These are phyloP conservation scores for Physcomitrellopsis africana DNA, from an alignment of 225 moss, liverwort and hornwort species.

Conservation along the genomic window DNA sequence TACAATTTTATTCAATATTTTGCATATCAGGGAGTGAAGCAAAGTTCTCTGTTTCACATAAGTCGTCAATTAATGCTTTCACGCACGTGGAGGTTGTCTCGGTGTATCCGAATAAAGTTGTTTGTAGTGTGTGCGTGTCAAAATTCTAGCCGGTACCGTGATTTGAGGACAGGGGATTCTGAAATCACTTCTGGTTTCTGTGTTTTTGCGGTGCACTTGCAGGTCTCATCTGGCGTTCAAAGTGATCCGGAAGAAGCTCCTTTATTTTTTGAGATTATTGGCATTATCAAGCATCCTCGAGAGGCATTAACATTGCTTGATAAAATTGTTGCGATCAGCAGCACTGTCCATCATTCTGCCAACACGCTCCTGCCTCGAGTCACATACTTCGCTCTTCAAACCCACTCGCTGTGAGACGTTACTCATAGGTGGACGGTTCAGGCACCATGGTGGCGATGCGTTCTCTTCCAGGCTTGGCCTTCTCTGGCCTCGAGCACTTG, in stretches of 20 bases:
- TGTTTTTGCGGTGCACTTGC: neutral
- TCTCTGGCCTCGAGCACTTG: slow-evolving; percentile 29
- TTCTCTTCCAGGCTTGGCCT: slow-evolving; percentile 35
- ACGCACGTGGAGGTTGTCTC: neutral
- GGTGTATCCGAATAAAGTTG: neutral
- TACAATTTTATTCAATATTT: too few relatives aligned
- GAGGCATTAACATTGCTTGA: too few relatives aligned
- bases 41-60: too few relatives aligned
- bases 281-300: too few relatives aligned
- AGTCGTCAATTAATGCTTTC: neutral
- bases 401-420: slow-evolving; percentile 26
- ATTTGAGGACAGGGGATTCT: neutral
- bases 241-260: neutral
- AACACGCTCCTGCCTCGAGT: neutral
- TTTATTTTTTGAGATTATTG: too few relatives aligned
- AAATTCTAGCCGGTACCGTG: neutral
- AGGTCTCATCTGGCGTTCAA: slow-evolving; percentile 21
- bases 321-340: slow-evolving; percentile 1
- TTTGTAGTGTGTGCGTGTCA: neutral
- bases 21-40: too few relatives aligned
- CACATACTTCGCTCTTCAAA: neutral
- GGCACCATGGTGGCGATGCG: slow-evolving; percentile 50
- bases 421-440: neutral
- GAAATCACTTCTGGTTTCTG: neutral
- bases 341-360: neutral